Base-by-base conservation (phyloP, 805 yeast species). In the Saccharomycopsis schoenii region DNA sequence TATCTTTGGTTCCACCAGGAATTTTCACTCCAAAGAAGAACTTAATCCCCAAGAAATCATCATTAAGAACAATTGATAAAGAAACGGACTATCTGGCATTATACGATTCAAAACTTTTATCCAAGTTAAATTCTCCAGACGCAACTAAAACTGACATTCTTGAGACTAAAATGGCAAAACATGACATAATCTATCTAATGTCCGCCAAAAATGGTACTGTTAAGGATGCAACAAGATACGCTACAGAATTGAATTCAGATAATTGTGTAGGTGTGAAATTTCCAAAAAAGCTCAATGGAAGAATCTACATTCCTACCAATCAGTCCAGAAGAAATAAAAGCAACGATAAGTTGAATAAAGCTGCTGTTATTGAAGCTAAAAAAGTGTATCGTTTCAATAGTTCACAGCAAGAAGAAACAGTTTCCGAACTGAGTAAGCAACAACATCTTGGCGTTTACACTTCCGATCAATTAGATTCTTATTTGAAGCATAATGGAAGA, bases 211-310 rank as follows among this genome's bases (percentile, higher is more conserved):
- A 84, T 43, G 88, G 88, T 0, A 74, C 74, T 61, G 67, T 83
- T 15, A 79, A 77, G 64, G 89, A 85, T 67, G 88, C 89, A 10
- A 84, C 89, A 2, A 80, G 78, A 65, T 84, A 81, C 70, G 90
- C 88, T 1, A 85, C 89, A 0, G 88, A 84, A 68, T 74, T 85
- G 61, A 85, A 85, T 68, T 78, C 88, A 0, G 76, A 80, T 42
- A 84, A 83, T 66, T 77, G 86, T 61, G 81, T 79, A 63, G 88
- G 86, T 9, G 80, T 85, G 56, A 84, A 85, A 12, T 69, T 84
- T 17, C 90, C 89, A 0, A 78, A 76, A 60, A 42, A 57, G 9
- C 37, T 10, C 11, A 40, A 59, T 11, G 57, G 55, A 19, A 56
- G 24, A 36, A 40, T 60, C 3, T 43, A n/a, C 19, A 57, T 61